Evolutionary conservation across 257 asterid genomes (phyloP).

Genomic region (Lithospermum erythrorhizon): DNA sequence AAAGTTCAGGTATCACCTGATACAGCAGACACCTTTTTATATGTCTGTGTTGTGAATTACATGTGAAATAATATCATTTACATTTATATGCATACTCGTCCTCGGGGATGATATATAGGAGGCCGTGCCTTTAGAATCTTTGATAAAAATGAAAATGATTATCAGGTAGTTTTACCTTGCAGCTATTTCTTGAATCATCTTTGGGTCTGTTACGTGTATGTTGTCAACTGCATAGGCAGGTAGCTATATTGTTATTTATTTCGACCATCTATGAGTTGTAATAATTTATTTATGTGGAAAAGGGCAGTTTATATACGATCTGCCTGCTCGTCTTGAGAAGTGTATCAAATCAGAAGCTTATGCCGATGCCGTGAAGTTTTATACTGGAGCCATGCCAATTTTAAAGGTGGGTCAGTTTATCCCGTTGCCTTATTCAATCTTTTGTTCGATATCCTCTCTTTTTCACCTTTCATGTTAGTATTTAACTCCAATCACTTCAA

Average conservation of each 20-base stretch:
- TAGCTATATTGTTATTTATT: conserved; percentile 8
- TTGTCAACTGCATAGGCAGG: no score
- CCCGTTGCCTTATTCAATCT: conserved; percentile 2
- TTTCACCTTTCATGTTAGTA: conserved; percentile 7
- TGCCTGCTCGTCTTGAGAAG: conserved; percentile 82
- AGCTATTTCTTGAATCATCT: no score
- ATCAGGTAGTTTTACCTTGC: no score
- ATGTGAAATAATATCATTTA: not conserved
- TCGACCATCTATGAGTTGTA: conserved; percentile 26
- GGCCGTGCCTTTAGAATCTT: no score
- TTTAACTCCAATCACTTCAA: conserved; percentile 6
- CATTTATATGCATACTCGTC: no score
- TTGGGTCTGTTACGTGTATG: no score
- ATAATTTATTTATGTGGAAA: conserved; percentile 33
- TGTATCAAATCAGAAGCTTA: conserved; percentile 94
- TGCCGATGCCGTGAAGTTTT: conserved; percentile 89
- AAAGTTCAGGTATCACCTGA: conserved; percentile 75
- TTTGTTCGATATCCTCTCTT: conserved; percentile 7
- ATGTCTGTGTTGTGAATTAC: not conserved
- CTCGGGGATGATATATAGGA: no score
- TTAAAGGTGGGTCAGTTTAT: conserved; percentile 54
- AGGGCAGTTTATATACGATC: conserved; percentile 95
- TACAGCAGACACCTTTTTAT: conserved; percentile 9
- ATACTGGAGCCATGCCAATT: conserved; percentile 93
- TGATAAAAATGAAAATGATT: no score